A percentile compares a stretch with the other conserved stretches of the same genome.
These are phyloP conservation scores for Adansonia grandidieri DNA, from an alignment of 441 rosid genomes.

Conservation along the genomic window DNA sequence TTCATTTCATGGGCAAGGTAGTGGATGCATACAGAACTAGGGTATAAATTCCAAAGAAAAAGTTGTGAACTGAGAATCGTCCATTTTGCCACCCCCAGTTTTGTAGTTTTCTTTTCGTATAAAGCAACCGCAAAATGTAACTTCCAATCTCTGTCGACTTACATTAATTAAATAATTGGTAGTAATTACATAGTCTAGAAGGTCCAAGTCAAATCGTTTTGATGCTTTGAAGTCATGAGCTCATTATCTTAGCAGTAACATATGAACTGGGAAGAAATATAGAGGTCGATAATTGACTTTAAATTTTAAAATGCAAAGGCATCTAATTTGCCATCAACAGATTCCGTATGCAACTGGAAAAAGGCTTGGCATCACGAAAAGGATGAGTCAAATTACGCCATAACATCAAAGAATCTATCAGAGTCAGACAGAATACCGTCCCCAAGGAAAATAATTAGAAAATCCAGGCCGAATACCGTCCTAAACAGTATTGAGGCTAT, in stretches of 20 bases:
- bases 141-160: background rate
- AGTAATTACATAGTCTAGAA: background rate
- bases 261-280: background rate
- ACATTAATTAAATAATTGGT: background rate
- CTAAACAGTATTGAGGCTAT: background rate
- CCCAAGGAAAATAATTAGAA: background rate
- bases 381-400: background rate
- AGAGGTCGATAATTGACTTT: background rate
- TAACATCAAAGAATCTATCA: background rate
- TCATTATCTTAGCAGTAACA: background rate
- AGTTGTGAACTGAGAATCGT: conserved; percentile 6
- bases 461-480: background rate
- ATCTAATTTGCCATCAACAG: background rate
- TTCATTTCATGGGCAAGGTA: background rate
- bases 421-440: background rate
- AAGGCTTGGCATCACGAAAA: conserved; percentile 8
- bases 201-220: background rate
- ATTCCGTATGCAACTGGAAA: conserved; percentile 12
- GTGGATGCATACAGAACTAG: conserved; percentile 1
- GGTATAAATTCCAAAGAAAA: conserved; percentile 28
- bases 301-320: conserved; percentile 17
- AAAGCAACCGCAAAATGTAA: background rate
- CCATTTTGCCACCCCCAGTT: conserved; percentile 2
- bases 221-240: background rate
- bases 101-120: background rate